A percentile compares a stretch with the other conserved stretches of the same genome.
Evolutionary conservation across 169 alveolate species (phyloP).

Genomic region (Cystoisospora suis): DNA sequence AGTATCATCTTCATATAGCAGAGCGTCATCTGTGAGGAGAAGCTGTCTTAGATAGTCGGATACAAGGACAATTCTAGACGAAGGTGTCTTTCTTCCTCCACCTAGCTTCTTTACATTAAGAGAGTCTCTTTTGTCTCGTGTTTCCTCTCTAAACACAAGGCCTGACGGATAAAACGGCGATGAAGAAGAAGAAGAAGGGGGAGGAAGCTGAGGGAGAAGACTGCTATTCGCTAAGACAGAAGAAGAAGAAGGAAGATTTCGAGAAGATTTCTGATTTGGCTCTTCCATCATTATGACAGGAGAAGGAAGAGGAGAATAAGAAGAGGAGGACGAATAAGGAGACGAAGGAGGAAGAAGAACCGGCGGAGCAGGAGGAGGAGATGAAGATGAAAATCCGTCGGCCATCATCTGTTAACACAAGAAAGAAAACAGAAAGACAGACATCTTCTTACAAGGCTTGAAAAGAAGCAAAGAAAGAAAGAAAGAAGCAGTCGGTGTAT

Average conservation of each 20-base stretch:
- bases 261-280: no score
- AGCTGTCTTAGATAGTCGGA: conserved; percentile 20
- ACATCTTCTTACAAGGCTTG: no score
- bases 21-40: conserved; percentile 49
- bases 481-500: no score
- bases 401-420: background rate
- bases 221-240: background rate
- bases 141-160: no score
- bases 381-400: background rate
- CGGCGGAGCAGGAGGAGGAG: background rate
- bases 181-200: background rate
- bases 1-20: conserved; percentile 58
- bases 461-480: no score
- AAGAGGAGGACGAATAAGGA: background rate
- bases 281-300: no score
- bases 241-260: background rate
- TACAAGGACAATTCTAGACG: background rate
- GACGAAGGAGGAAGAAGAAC: background rate
- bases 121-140: no score
- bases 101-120: no score
- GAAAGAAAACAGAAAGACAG: no score
- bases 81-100: no score
- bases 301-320: background rate
- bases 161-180: background rate
- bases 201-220: background rate